Evolutionary conservation across 139 green algal genomes (phyloP).

Genomic region (Ulvella scutata): DNA sequence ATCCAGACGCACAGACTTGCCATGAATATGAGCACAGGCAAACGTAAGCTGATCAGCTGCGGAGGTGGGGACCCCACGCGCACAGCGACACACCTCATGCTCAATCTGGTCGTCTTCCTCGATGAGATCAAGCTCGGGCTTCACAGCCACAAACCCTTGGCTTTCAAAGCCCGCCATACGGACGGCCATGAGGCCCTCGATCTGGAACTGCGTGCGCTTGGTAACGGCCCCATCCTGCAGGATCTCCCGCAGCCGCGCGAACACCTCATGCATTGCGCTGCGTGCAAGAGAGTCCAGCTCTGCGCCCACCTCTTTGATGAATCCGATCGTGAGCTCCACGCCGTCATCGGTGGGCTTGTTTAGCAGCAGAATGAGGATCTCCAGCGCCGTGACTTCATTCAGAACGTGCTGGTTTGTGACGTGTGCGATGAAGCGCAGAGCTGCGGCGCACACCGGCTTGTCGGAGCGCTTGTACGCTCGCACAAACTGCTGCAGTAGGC

Average conservation of each 20-base stretch:
- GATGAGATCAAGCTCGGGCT: constrained; percentile 78
- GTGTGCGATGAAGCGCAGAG: constrained; percentile 79
- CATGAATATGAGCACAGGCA: too few species aligned
- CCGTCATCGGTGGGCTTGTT: constrained; percentile 76
- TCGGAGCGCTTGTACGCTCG: constrained; percentile 90
- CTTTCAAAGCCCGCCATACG: constrained; percentile 69
- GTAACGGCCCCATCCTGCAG: constrained; percentile 80
- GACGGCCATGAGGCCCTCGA: constrained; percentile 84
- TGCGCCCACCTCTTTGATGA: constrained; percentile 62
- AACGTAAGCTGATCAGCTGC: too few species aligned
- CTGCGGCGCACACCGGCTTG: constrained; percentile 74
- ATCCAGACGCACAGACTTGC: too few species aligned
- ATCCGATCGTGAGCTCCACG: constrained; percentile 74
- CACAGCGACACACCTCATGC: constrained; percentile 53
- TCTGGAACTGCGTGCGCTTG: constrained; percentile 82
- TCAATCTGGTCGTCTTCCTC: constrained; percentile 93
- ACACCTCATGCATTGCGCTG: constrained; percentile 52
- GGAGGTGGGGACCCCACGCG: too few species aligned
- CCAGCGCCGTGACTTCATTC: constrained; percentile 1
- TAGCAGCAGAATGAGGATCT: constrained; percentile 87
- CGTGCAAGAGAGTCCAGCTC: constrained; percentile 48
- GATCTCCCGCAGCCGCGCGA: constrained; percentile 79
- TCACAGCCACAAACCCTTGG: constrained; percentile 42
- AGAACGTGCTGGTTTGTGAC: constrained; percentile 88
- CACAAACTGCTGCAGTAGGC: constrained; percentile 71